Percentiles rank a stretch among this genome's conserved stretches.
phyloP scores from a whole-genome alignment of 495 filamentous ascomycete genomes.

The Penicillium odoratum region DNA sequence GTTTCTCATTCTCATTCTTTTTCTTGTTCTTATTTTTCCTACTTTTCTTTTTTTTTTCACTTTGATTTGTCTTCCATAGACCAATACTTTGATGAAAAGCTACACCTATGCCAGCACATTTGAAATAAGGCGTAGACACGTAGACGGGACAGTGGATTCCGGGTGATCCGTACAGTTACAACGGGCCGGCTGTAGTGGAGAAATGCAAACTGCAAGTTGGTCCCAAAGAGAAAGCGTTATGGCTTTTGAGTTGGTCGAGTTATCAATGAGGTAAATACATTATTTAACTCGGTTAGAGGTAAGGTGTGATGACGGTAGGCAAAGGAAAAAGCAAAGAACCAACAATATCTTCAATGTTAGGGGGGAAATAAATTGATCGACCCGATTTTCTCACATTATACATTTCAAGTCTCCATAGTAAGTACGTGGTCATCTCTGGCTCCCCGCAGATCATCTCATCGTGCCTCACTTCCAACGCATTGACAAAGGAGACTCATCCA shows the following conservation, averaged over 20 bases:
- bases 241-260: background rate
- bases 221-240: background rate
- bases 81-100: background rate
- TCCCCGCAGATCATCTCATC: constrained; percentile 10
- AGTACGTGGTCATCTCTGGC: constrained; percentile 3
- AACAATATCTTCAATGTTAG: background rate
- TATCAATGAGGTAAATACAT: background rate
- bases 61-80: background rate
- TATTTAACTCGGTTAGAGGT: background rate
- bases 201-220: constrained; percentile 13
- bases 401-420: background rate
- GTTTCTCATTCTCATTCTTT: constrained; percentile 17
- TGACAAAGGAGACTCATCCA: constrained; percentile 7
- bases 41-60: constrained; percentile 3
- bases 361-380: background rate
- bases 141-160: constrained; percentile 8
- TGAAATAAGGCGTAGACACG: constrained; percentile 5
- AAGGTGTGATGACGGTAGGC: background rate
- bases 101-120: constrained; percentile 4
- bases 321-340: background rate
- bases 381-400: background rate
- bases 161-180: constrained; percentile 13
- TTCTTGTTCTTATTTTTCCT: constrained; percentile 7
- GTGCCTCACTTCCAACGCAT: constrained; percentile 7
- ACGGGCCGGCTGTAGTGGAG: constrained; percentile 13